Base-by-base conservation (phyloP, 2,329 filamentous ascomycete species). In the Xylariomycetidae sp. region DNA sequence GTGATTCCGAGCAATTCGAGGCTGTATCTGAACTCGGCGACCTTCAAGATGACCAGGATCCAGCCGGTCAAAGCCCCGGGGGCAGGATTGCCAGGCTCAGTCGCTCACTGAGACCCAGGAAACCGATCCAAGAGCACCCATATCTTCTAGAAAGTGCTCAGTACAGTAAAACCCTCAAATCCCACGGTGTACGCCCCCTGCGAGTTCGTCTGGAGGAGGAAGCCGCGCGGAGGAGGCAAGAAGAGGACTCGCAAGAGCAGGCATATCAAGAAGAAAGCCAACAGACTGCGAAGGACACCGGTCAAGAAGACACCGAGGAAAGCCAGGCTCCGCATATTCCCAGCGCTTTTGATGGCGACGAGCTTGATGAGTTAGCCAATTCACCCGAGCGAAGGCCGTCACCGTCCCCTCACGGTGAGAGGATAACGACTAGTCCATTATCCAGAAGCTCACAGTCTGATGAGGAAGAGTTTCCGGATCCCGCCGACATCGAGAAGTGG, bases 81-180 rank as follows among this genome's bases (percentile, higher is more conserved):
- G n/a, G n/a, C n/a, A n/a, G n/a, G n/a, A n/a, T n/a, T 26, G 28
- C 16, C 25, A 40, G 33, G 25, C 35, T 40, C 13, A 44, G 66
- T 39, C 65, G 73, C 20, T 74, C 68, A 4, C 56, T 79, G n/a
- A 65, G 74, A 6, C 72, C 72, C 1, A 65, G 74, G 14, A 79
- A 77, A 39, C 73, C 73, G 1, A 78, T 78, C 6, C 74, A 79
- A 47, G 63, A 77, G 46, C 72, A 76, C 27, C 74, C 74, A 4
- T 79, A 78, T 41, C 54, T 70, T 5, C 56, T 77, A 4, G 74
- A 79, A 41, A 70, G 65, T 47, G 72, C 65, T 0, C 65, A 68
- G 18, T 77, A 76, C 49, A 68, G 65, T 34, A 70, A 57, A 3
- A 54, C 64, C 14, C 65, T 76, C 44, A 72, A 68, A 46, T 65